Conservation (phyloP, 768 basidiomycete genomes). For the Amanita inopinata region DNA sequence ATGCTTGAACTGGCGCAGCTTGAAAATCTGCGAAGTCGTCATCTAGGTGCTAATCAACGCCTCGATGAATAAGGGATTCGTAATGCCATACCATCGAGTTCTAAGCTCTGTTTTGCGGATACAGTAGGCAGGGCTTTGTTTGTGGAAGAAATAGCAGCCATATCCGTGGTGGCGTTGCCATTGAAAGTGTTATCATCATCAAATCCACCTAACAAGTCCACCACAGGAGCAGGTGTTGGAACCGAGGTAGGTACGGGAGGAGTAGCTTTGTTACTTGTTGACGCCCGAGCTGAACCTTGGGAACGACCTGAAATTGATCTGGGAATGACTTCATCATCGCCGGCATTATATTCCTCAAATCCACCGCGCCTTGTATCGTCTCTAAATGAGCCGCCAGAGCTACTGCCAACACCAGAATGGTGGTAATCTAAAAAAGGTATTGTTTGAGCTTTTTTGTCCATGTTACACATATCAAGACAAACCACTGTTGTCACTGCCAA, state of each 20-base stretch:
- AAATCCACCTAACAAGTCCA: slow-evolving; percentile 73
- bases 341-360: slow-evolving; percentile 95
- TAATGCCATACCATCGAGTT: slow-evolving; percentile 31
- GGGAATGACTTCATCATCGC: slow-evolving; percentile 64
- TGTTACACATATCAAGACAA: slow-evolving; percentile 11
- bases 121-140: slow-evolving; percentile 51
- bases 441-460: slow-evolving; percentile 8
- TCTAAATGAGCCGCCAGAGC: slow-evolving; percentile 41
- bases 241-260: slow-evolving; percentile 24
- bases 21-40: slow-evolving; percentile 88
- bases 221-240: slow-evolving; percentile 35
- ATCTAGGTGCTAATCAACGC: slow-evolving; percentile 29
- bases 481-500: slow-evolving; percentile 33
- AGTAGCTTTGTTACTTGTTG: slow-evolving; percentile 29
- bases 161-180: slow-evolving; percentile 20
- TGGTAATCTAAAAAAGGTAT: slow-evolving; percentile 16
- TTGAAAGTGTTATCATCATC: slow-evolving; percentile 59
- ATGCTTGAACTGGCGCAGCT: slow-evolving; percentile 44
- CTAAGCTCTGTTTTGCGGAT: slow-evolving; percentile 19
- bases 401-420: slow-evolving; percentile 22
- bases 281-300: slow-evolving; percentile 15
- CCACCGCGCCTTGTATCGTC: slow-evolving; percentile 43
- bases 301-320: slow-evolving; percentile 22
- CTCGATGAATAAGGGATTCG: not conserved
- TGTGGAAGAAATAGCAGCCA: slow-evolving; percentile 23